phyloP scores from a whole-genome alignment of 768 basidiomycete species.

The Cubamyces lactineus region DNA sequence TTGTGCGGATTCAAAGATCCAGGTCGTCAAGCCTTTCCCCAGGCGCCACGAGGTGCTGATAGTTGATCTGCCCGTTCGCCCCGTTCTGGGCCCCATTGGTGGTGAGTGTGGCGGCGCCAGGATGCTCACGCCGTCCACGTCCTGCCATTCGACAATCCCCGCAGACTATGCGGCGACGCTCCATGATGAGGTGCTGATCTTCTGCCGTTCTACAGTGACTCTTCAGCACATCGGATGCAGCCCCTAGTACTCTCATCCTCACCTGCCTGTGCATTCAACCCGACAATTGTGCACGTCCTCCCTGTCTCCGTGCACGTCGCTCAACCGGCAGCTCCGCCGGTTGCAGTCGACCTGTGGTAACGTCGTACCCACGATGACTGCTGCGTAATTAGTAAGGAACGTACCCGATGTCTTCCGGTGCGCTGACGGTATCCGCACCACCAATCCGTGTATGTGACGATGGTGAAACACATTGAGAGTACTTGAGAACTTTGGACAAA shows the following conservation, averaged over 20 bases:
- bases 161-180: background rate
- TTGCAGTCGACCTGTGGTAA: constrained; percentile 15
- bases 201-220: constrained; percentile 1
- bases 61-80: background rate
- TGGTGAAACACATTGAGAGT: constrained; percentile 9
- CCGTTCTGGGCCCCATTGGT: background rate
- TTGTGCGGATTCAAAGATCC: background rate
- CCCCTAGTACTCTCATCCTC: background rate
- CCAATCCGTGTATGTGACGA: constrained; percentile 19
- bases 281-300: constrained; percentile 14
- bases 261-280: constrained; percentile 7
- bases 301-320: constrained; percentile 3
- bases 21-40: background rate
- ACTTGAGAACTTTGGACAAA: background rate
- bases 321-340: constrained; percentile 12
- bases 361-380: too few species aligned
- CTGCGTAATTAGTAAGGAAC: background rate
- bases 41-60: background rate
- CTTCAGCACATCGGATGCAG: background rate
- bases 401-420: constrained; percentile 11
- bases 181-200: constrained; percentile 23
- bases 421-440: constrained; percentile 17
- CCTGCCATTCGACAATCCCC: constrained; percentile 4
- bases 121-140: background rate
- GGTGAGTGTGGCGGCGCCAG: background rate